Conservation (phyloP, 371 early-diverging fungal species). For the Capillidium rhysosporum region DNA sequence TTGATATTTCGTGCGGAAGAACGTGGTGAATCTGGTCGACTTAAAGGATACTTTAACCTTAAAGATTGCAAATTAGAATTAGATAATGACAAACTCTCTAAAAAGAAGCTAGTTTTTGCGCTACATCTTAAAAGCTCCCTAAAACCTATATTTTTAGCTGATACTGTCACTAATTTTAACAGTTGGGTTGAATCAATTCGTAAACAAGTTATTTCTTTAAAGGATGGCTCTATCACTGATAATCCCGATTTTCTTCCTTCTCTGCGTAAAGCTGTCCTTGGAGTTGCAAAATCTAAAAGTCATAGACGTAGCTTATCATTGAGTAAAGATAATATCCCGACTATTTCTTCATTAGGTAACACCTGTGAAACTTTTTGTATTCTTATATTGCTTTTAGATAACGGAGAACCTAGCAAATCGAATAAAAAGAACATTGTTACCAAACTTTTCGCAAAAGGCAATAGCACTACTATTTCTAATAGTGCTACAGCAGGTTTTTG, state of each 20-base stretch:
- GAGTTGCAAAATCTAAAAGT: not conserved
- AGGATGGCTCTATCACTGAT: not conserved
- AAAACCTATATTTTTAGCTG: not conserved
- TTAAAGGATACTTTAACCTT: conserved; percentile 5
- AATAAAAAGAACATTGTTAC: too few species aligned
- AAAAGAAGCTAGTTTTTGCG: conserved; percentile 3
- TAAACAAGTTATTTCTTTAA: not conserved
- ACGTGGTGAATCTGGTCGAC: not conserved
- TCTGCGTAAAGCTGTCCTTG: not conserved
- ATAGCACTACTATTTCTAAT: too few species aligned
- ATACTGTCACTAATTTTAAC: not conserved
- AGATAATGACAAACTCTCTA: not conserved
- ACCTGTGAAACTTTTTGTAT: too few species aligned
- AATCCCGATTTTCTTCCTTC: not conserved
- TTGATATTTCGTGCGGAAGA: not conserved
- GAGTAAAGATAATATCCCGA: too few species aligned
- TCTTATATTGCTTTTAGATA: too few species aligned
- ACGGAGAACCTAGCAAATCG: too few species aligned
- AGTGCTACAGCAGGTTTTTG: too few species aligned
- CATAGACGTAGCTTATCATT: too few species aligned
- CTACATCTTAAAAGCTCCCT: not conserved
- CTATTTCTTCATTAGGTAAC: too few species aligned
- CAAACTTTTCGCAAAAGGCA: too few species aligned
- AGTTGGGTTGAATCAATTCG: not conserved
- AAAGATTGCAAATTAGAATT: not conserved